Evolutionary conservation across 2,329 filamentous ascomycete genomes (phyloP).

Genomic region (Neofusicoccum ribis): DNA sequence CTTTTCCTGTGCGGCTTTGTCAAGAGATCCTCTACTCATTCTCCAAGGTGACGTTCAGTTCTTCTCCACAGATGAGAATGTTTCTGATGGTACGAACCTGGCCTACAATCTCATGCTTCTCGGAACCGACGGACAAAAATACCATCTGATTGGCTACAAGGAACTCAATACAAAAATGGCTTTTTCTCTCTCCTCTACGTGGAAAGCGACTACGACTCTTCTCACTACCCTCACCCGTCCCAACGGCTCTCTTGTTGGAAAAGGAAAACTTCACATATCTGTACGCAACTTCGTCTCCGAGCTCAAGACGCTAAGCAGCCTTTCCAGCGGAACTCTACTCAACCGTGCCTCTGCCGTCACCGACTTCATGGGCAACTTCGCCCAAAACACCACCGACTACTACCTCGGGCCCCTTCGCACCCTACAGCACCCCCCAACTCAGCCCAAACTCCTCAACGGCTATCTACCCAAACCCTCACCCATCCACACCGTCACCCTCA

Average conservation of each 20-base stretch:
- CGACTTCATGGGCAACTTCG: constrained; percentile 59
- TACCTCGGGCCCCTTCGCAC: constrained; percentile 57
- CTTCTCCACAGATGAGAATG: constrained; percentile 55
- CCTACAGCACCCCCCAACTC: constrained; percentile 54
- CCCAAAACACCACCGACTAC: constrained; percentile 53
- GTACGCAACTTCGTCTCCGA: constrained; percentile 57
- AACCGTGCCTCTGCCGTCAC: constrained; percentile 31
- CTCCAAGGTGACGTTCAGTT: constrained; percentile 59
- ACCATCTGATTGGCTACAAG: constrained; percentile 65
- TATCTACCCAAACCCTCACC: constrained; percentile 55
- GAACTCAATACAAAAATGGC: constrained; percentile 61
- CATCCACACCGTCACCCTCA: constrained; percentile 46
- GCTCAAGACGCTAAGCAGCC: constrained; percentile 55
- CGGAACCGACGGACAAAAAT: constrained; percentile 52
- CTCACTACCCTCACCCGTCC: constrained; percentile 58
- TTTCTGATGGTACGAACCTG: constrained; percentile 60
- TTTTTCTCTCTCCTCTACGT: constrained; percentile 56
- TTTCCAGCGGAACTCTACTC: constrained; percentile 42
- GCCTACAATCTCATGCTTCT: constrained; percentile 64
- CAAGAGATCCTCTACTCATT: constrained; percentile 58
- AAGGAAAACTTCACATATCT: constrained; percentile 60
- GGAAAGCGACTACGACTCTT: constrained; percentile 62
- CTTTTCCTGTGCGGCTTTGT: constrained; percentile 51
- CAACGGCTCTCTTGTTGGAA: constrained; percentile 52
- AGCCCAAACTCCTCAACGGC: constrained; percentile 36